These are phyloP conservation scores for Chlorencoelia australis DNA, from an alignment of 2,329 filamentous ascomycete genomes.

Conservation along the genomic window DNA sequence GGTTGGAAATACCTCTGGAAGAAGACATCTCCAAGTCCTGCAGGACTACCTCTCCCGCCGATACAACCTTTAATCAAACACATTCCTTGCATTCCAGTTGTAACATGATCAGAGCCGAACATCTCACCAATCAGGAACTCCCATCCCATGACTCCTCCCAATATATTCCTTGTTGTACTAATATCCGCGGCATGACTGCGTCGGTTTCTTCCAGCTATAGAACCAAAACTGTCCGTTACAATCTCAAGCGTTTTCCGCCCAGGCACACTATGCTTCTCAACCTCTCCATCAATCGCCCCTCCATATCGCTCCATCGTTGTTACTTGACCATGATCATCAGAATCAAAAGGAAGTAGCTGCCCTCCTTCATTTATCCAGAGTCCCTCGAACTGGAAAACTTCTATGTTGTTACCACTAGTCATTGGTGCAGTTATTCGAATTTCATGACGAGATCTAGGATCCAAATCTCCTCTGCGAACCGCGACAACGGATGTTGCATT, in stretches of 20 bases:
- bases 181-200: conserved; percentile 5
- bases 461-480: conserved; percentile 12
- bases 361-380: conserved; percentile 20
- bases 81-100: conserved; percentile 27
- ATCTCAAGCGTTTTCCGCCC: conserved; percentile 23
- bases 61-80: conserved; percentile 27
- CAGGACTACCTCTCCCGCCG: conserved; percentile 23
- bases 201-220: conserved; percentile 10
- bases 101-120: conserved; percentile 28
- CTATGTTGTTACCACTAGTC: conserved; percentile 9
- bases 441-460: conserved; percentile 10
- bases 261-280: neutral
- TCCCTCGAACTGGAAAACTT: conserved; percentile 19
- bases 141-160: conserved; percentile 25
- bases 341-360: conserved; percentile 10
- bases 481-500: conserved; percentile 16
- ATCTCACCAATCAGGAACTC: conserved; percentile 29
- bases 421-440: conserved; percentile 22
- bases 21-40: conserved; percentile 21
- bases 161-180: conserved; percentile 10
- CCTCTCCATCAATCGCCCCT: neutral
- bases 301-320: neutral
- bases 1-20: conserved; percentile 17
- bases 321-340: neutral
- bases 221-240: conserved; percentile 25